Base-by-base conservation (phyloP, 257 asterid species). In the Solanum peruvianum region DNA sequence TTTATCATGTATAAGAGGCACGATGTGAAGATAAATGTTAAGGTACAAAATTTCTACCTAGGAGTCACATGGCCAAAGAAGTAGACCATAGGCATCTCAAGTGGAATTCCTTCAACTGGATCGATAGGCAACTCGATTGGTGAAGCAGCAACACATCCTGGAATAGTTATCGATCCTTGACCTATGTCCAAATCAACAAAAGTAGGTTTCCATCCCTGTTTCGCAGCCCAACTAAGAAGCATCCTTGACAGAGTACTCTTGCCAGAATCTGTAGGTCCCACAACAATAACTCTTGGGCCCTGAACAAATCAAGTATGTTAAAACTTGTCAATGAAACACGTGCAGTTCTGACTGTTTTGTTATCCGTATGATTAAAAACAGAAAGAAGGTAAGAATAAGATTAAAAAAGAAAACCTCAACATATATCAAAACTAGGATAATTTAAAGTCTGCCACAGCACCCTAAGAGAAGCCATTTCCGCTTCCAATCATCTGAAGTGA, bases 211-310 rank as follows among this genome's bases (percentile, higher is more conserved):
- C 99, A 95, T 21, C 99, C 99, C 92, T 92, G 98, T 92, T 97
- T 97, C 83, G 99, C 97, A 64, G 99, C 99, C 99, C 99, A 97
- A 91, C 99, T 97, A 90, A 97, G 98, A 89, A 97, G 98, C 99
- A 97, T 97, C 91, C 98, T 90, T 66, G 98, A 91, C 89, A 97
- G 90, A 56, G 99, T 95, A 91, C 99, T 96, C 93, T 97, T 97
- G 86, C 99, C 99, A 27, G 99, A 97, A 93, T 97, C 99, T 21
- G 98, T 91, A 62, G 99, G 99, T 82, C 99, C 99, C 70, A 97
- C 99, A 62, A 97, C 99, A 70, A 97, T 95, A 80, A 97, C 98
- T 87, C 99, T 94, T 85, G 99, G 99, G 29, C 99, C 99, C 99
- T 97, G 93, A 84, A 88, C 66, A 83, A 87, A 85, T 70, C 91